Evolutionary conservation across 495 filamentous ascomycete genomes (phyloP).

Genomic region (Ramalina peruviana): DNA sequence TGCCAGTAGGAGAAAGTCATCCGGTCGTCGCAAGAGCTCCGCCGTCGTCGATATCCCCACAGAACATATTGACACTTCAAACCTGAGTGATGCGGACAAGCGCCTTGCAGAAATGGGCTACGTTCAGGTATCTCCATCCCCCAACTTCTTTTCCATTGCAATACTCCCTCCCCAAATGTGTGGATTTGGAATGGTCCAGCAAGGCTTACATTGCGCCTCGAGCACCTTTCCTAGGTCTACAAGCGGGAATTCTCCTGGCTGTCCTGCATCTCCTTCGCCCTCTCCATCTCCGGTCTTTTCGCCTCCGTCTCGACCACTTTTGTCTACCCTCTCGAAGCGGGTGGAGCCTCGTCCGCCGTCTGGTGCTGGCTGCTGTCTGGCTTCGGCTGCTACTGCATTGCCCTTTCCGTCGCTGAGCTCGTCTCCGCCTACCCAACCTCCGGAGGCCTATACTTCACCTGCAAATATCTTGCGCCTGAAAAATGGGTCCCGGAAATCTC

Average conservation of each 20-base stretch:
- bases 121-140: constrained; percentile 10
- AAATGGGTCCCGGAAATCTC: constrained; percentile 26
- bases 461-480: constrained; percentile 28
- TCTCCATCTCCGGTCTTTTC: constrained; percentile 48
- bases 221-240: constrained; percentile 29
- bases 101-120: constrained; percentile 21
- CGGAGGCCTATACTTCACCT: constrained; percentile 39
- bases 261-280: constrained; percentile 49
- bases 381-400: constrained; percentile 48
- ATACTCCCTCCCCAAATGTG: not conserved
- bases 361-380: constrained; percentile 57
- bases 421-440: constrained; percentile 44
- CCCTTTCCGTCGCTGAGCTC: constrained; percentile 41
- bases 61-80: constrained; percentile 8
- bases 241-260: constrained; percentile 50
- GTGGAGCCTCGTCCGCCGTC: constrained; percentile 43
- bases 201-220: constrained; percentile 5
- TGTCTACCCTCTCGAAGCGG: constrained; percentile 44
- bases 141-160: not conserved
- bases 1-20: not conserved
- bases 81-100: constrained; percentile 15
- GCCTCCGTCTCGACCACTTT: constrained; percentile 44
- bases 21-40: constrained; percentile 8
- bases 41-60: constrained; percentile 8
- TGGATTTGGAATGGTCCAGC: not conserved